Evolutionary conservation across 257 asterid genomes (phyloP).

Genomic region (Forsythia viridissima): DNA sequence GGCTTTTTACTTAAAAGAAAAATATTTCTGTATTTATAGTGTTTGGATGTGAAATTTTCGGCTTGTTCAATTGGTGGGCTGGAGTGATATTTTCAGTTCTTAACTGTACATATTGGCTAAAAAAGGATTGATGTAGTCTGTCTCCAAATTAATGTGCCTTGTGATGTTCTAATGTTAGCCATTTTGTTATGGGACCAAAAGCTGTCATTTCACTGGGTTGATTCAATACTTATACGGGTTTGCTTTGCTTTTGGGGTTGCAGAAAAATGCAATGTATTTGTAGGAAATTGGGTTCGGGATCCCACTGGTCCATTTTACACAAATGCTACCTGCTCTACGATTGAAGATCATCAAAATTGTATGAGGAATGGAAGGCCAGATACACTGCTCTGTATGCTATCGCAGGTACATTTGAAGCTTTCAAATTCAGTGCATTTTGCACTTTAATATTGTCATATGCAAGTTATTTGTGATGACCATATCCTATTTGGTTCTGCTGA

Average conservation of each 20-base stretch:
- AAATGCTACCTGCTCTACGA: constrained; percentile 50
- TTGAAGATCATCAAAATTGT: constrained; percentile 73
- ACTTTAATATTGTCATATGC: too few species aligned
- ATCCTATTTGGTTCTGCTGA: not conserved
- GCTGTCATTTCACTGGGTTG: not conserved
- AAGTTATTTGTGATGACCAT: not conserved
- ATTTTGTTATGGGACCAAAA: not conserved
- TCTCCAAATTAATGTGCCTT: not conserved
- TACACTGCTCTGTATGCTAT: constrained; percentile 68
- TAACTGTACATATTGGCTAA: not conserved
- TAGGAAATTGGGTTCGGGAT: constrained; percentile 73
- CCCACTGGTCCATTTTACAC: constrained; percentile 63
- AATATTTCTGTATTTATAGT: constrained; percentile 15
- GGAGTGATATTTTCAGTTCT: not conserved
- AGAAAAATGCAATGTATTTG: constrained; percentile 63
- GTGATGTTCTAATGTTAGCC: not conserved
- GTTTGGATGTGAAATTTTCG: constrained; percentile 7
- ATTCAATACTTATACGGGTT: not conserved
- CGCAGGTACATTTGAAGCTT: constrained; percentile 51
- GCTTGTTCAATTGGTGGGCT: not conserved
- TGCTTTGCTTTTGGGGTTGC: constrained; percentile 13
- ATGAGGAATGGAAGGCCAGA: constrained; percentile 82
- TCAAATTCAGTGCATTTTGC: not conserved
- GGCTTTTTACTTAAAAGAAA: not conserved
- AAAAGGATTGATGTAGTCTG: not conserved